phyloP scores from a whole-genome alignment of 768 basidiomycete genomes.

The Termitomyces sp. region DNA sequence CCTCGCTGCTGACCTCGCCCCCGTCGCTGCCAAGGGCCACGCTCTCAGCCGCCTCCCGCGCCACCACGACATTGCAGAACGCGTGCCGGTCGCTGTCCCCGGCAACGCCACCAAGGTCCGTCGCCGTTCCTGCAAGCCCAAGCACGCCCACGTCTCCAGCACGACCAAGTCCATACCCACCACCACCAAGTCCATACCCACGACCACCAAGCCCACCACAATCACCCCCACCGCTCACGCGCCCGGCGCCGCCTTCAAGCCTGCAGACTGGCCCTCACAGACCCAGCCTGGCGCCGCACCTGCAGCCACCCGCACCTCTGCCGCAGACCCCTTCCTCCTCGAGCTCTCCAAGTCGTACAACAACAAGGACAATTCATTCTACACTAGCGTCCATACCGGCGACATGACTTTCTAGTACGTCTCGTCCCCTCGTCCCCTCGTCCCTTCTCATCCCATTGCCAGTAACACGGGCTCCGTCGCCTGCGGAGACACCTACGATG shows the following conservation, averaged over 20 bases:
- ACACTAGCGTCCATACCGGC: constrained; percentile 19
- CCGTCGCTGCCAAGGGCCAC: constrained; percentile 13
- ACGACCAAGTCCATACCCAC: not conserved
- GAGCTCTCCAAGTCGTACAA: constrained; percentile 24
- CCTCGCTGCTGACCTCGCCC: constrained; percentile 15
- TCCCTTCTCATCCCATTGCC: not conserved
- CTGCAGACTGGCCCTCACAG: constrained; percentile 20
- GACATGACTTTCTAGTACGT: constrained; percentile 29
- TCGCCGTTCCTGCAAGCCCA: not conserved
- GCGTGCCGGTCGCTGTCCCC: not conserved
- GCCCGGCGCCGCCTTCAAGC: constrained; percentile 14
- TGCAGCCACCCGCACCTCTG: constrained; percentile 18
- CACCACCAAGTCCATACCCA: not conserved
- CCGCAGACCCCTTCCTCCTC: constrained; percentile 22
- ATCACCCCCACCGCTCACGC: not conserved
- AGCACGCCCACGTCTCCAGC: constrained; percentile 1
- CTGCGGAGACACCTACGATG: constrained; percentile 26
- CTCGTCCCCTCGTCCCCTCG: too few species aligned
- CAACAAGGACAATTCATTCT: constrained; percentile 19
- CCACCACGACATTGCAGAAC: constrained; percentile 19
- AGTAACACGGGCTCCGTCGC: constrained; percentile 20
- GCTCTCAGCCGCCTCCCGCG: constrained; percentile 16
- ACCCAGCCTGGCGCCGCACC: constrained; percentile 20
- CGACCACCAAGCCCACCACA: not conserved
- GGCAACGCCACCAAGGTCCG: not conserved